phyloP scores from a whole-genome alignment of 306 rosid species.

The Vicia villosa region DNA sequence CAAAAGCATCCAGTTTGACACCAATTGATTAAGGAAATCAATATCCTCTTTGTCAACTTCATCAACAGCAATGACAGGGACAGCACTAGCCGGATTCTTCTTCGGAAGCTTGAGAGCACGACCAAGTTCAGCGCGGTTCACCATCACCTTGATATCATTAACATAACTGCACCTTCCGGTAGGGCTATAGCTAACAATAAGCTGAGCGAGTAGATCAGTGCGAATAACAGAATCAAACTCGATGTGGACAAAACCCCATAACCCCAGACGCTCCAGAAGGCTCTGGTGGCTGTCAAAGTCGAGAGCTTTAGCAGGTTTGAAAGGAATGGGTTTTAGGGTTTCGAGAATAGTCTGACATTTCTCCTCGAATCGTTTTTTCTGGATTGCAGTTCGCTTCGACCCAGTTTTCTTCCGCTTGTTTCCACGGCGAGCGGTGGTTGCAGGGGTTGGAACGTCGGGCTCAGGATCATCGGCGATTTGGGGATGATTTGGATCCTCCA shows the following conservation, averaged over 20 bases:
- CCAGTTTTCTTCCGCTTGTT: constrained; percentile 43
- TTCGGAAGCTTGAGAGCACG: constrained; percentile 77
- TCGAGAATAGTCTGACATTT: constrained; percentile 53
- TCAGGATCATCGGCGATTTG: constrained; percentile 41
- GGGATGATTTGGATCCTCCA: constrained; percentile 17
- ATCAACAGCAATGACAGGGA: neutral
- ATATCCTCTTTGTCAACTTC: constrained; percentile 40
- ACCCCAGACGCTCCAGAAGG: constrained; percentile 68
- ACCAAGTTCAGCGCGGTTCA: constrained; percentile 71
- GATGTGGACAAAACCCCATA: constrained; percentile 79
- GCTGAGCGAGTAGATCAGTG: constrained; percentile 61
- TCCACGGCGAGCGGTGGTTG: constrained; percentile 42
- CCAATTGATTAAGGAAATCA: constrained; percentile 60
- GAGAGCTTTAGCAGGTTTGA: constrained; percentile 56
- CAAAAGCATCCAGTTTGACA: constrained; percentile 75
- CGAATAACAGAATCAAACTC: constrained; percentile 64
- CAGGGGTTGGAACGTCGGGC: constrained; percentile 1
- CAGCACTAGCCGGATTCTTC: neutral
- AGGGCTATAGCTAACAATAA: constrained; percentile 55
- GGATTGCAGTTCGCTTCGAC: constrained; percentile 41
- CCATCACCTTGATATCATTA: constrained; percentile 43
- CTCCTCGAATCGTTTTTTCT: constrained; percentile 48
- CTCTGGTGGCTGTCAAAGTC: constrained; percentile 62
- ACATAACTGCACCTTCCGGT: constrained; percentile 50
- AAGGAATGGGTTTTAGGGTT: constrained; percentile 75